phyloP scores from a whole-genome alignment of 495 filamentous ascomycete genomes.

The Penicillium dipodomyicola region DNA sequence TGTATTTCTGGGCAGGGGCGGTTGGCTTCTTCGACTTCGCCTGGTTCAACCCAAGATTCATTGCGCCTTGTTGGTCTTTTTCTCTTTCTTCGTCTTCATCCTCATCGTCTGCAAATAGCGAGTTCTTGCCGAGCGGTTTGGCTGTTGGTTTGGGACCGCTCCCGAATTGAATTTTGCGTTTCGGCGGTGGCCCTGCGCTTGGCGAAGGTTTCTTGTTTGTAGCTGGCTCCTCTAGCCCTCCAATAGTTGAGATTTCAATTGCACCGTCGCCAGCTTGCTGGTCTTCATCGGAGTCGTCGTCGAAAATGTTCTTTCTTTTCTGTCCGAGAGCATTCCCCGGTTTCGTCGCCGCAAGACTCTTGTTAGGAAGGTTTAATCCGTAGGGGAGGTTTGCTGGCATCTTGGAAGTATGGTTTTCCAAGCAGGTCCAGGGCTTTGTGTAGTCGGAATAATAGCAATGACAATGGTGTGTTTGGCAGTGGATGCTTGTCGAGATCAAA shows the following conservation, averaged over 20 bases:
- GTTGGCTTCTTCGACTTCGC: conserved; percentile 17
- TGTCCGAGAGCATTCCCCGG: conserved; percentile 32
- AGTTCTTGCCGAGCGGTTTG: conserved; percentile 42
- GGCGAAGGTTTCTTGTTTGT: conserved; percentile 15
- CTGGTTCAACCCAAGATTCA: conserved; percentile 22
- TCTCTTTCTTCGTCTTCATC: conserved; percentile 34
- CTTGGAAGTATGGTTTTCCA: neutral
- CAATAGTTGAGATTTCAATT: conserved; percentile 44
- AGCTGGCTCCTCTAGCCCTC: conserved; percentile 34
- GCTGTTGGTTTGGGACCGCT: conserved; percentile 21
- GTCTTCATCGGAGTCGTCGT: conserved; percentile 47
- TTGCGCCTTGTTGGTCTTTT: conserved; percentile 20
- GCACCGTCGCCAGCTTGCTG: conserved; percentile 17
- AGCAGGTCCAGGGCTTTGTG: neutral
- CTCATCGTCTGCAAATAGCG: conserved; percentile 44
- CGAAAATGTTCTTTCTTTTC: conserved; percentile 52
- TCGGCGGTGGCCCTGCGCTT: conserved; percentile 29
- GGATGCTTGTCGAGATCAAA: conserved; percentile 18
- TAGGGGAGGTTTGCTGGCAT: conserved; percentile 50
- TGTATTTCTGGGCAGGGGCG: conserved; percentile 32
- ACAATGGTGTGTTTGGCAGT: neutral
- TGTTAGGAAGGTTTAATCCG: conserved; percentile 59
- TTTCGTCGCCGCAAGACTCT: conserved; percentile 28
- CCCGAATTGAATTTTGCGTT: conserved; percentile 37
- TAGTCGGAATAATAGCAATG: neutral